Evolutionary conservation across 129 eudicot species (phyloP).

Genomic region (Tanacetum coccineum): DNA sequence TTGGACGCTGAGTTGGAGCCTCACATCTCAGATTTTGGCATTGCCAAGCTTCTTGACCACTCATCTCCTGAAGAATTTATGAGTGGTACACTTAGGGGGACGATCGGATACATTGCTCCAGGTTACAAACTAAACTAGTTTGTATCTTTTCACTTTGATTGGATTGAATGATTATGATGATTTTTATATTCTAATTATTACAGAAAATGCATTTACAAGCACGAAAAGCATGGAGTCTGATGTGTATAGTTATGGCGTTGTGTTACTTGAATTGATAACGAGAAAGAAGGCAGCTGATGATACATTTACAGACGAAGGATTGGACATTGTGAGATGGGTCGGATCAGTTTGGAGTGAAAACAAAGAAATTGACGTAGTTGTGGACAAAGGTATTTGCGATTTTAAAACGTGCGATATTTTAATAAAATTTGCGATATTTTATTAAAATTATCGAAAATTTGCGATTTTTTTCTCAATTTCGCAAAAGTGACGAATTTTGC

Average conservation of each 20-base stretch:
- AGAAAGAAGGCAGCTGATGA: conserved; percentile 63
- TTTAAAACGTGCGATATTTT: too few relatives aligned
- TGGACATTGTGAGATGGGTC: conserved; percentile 70
- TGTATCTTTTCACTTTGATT: background rate
- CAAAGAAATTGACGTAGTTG: conserved; percentile 44
- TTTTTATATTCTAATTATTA: background rate
- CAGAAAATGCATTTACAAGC: conserved; percentile 78
- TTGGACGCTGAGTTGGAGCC: conserved; percentile 79
- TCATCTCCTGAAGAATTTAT: conserved; percentile 35
- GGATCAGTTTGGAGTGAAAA: conserved; percentile 42
- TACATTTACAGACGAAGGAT: conserved; percentile 38
- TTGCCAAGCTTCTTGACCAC: conserved; percentile 83
- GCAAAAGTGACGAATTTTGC: too few relatives aligned
- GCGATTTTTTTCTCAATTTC: too few relatives aligned
- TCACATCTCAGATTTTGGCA: conserved; percentile 91
- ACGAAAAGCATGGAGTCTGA: conserved; percentile 67
- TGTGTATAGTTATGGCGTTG: conserved; percentile 85
- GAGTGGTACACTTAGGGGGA: conserved; percentile 53
- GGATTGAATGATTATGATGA: conserved; percentile 1
- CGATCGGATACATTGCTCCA: conserved; percentile 91
- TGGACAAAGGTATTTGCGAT: conserved; percentile 52
- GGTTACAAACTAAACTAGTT: conserved; percentile 32
- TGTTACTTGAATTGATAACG: conserved; percentile 70
- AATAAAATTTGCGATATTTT: too few relatives aligned
- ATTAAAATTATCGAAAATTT: too few relatives aligned